Conservation (phyloP, 208 protist genomes). For the Naegleria fowleri region DNA sequence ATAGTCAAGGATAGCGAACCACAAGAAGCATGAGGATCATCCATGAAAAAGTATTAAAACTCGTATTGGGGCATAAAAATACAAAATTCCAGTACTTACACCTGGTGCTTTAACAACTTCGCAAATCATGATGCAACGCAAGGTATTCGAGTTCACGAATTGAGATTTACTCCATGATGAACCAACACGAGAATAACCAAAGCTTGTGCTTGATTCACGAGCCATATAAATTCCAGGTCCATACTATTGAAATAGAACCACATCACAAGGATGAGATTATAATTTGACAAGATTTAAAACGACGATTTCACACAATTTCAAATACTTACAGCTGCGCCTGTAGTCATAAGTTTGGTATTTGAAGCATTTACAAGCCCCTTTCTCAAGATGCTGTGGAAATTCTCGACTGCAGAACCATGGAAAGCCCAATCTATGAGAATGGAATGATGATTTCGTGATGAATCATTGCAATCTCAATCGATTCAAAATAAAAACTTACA, state of each 20-base stretch:
- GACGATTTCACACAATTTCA: background rate
- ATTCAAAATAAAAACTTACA: background rate
- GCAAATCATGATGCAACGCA: background rate
- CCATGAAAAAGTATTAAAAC: no score
- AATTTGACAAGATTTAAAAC: no score
- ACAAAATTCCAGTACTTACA: background rate
- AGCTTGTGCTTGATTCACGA: background rate
- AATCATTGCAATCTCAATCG: background rate
- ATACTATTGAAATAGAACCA: no score
- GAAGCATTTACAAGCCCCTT: slow-evolving; percentile 43
- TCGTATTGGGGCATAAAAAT: background rate
- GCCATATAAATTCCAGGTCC: background rate
- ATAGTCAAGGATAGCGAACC: no score
- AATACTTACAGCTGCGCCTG: slow-evolving; percentile 44
- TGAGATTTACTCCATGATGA: background rate
- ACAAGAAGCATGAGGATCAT: no score
- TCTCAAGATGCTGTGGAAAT: slow-evolving; percentile 51
- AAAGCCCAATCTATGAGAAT: slow-evolving; percentile 40
- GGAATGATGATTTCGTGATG: background rate
- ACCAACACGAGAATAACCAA: slow-evolving; percentile 16
- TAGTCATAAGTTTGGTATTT: slow-evolving; percentile 42
- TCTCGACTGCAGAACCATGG: slow-evolving; percentile 47
- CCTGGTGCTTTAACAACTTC: slow-evolving; percentile 10
- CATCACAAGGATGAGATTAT: no score
- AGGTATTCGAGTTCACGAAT: background rate